phyloP scores from a whole-genome alignment of 2,329 filamentous ascomycete species.

The Pyricularia grisea region DNA sequence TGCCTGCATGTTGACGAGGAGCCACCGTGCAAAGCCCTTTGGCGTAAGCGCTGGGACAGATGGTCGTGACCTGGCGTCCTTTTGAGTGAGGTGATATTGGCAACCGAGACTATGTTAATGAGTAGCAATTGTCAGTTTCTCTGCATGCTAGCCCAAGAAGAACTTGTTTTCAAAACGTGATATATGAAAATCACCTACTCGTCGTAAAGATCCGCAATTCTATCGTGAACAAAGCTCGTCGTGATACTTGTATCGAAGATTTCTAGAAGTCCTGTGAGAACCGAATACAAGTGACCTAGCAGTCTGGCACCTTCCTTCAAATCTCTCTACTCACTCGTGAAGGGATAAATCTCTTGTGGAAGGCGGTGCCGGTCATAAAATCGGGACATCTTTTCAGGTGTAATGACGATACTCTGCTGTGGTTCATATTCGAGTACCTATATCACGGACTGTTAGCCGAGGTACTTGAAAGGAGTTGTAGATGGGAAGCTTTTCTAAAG shows the following conservation, averaged over 20 bases:
- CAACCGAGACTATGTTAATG: slow-evolving; percentile 26
- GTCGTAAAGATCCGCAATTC: slow-evolving; percentile 48
- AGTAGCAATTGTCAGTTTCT: not conserved
- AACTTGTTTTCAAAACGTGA: too few species aligned
- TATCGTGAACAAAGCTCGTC: slow-evolving; percentile 25
- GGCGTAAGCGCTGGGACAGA: slow-evolving; percentile 57
- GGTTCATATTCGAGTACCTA: slow-evolving; percentile 63
- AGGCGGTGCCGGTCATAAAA: slow-evolving; percentile 64
- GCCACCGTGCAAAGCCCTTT: slow-evolving; percentile 62
- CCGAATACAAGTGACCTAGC: too few species aligned
- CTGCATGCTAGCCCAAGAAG: not conserved
- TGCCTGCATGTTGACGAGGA: slow-evolving; percentile 62
- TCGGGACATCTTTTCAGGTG: slow-evolving; percentile 63
- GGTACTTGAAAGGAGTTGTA: too few species aligned
- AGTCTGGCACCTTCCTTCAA: too few species aligned
- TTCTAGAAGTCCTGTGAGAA: too few species aligned
- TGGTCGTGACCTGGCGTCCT: slow-evolving; percentile 39
- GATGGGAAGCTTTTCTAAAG: too few species aligned
- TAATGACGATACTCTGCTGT: slow-evolving; percentile 59
- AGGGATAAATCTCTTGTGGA: slow-evolving; percentile 9
- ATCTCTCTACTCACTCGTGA: not conserved
- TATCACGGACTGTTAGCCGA: slow-evolving; percentile 27
- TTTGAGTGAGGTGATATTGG: slow-evolving; percentile 58
- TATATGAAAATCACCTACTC: slow-evolving; percentile 12
- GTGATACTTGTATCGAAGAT: not conserved